Evolutionary conservation across 441 rosid species (phyloP).

Genomic region (Breynia disticha): DNA sequence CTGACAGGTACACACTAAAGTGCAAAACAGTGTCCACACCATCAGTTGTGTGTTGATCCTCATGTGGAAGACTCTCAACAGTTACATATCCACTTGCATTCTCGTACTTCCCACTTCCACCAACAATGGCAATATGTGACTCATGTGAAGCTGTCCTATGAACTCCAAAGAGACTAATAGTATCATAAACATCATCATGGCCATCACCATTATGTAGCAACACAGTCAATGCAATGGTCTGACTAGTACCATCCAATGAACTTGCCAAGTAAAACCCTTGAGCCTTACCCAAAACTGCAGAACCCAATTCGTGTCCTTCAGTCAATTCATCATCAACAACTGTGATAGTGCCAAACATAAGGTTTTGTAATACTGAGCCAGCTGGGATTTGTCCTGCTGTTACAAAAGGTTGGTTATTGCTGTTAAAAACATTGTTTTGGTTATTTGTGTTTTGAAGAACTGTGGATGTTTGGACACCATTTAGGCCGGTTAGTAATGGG

Average conservation of each 20-base stretch:
- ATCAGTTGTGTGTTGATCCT: slow-evolving; percentile 28
- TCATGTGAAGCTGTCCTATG: slow-evolving; percentile 25
- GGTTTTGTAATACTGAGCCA: slow-evolving; percentile 25
- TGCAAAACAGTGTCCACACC: slow-evolving; percentile 31
- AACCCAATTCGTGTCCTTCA: slow-evolving; percentile 38
- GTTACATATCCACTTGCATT: slow-evolving; percentile 27
- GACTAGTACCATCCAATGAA: slow-evolving; percentile 41
- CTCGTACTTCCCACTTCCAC: slow-evolving; percentile 41
- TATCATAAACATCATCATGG: slow-evolving; percentile 15
- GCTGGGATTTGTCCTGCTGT: slow-evolving; percentile 35
- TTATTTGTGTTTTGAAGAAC: slow-evolving; percentile 36
- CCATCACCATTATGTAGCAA: slow-evolving; percentile 21
- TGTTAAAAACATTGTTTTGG: slow-evolving; percentile 23
- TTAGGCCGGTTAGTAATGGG: slow-evolving; percentile 36
- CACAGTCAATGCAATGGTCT: slow-evolving; percentile 33
- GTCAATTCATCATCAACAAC: slow-evolving; percentile 38
- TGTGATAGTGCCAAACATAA: slow-evolving; percentile 41
- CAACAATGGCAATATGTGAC: slow-evolving; percentile 37
- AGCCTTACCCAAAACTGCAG: slow-evolving; percentile 31
- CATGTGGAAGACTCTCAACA: slow-evolving; percentile 25
- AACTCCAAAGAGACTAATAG: slow-evolving; percentile 41
- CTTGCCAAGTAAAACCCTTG: slow-evolving; percentile 42
- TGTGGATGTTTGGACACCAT: slow-evolving; percentile 17
- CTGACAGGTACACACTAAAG: slow-evolving; percentile 18
- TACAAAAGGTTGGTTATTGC: slow-evolving; percentile 35